phyloP scores from a whole-genome alignment of 257 asterid genomes.

The Forsythia suspensa region DNA sequence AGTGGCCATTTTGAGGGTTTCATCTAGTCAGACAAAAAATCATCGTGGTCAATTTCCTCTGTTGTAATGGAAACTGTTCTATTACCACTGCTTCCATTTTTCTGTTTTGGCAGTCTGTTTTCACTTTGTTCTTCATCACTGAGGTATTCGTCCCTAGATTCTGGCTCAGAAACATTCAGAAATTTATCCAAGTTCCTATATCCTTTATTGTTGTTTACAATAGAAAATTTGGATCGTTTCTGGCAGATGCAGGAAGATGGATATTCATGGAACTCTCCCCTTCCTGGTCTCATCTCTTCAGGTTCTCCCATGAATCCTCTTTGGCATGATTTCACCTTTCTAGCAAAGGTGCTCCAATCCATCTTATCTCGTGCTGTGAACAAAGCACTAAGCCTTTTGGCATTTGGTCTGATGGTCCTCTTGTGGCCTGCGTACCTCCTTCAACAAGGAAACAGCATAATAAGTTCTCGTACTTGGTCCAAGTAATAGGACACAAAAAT shows the following conservation, averaged over 20 bases:
- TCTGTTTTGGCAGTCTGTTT: background rate
- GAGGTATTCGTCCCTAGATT: background rate
- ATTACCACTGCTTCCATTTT: constrained; percentile 11
- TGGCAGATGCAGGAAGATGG: constrained; percentile 66
- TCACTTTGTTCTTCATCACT: constrained; percentile 5
- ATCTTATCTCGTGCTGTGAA: constrained; percentile 48
- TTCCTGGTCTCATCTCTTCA: constrained; percentile 46
- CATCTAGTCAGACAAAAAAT: constrained; percentile 34
- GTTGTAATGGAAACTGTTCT: constrained; percentile 4
- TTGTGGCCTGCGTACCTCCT: constrained; percentile 80
- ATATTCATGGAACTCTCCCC: constrained; percentile 65
- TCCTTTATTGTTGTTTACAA: constrained; percentile 10
- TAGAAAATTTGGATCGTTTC: constrained; percentile 33
- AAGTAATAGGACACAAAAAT: background rate
- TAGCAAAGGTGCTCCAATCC: constrained; percentile 60
- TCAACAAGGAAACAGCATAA: constrained; percentile 15
- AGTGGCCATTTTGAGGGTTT: background rate
- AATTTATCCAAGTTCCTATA: constrained; percentile 18
- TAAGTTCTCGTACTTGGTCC: background rate
- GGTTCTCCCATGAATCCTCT: constrained; percentile 75
- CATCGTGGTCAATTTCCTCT: constrained; percentile 35
- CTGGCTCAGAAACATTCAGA: constrained; percentile 16
- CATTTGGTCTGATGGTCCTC: constrained; percentile 73
- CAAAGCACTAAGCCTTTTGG: constrained; percentile 53
- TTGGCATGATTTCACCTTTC: constrained; percentile 52